Conservation (phyloP, 139 green algal genomes). For the Chlamydomonas sphaeroides region DNA sequence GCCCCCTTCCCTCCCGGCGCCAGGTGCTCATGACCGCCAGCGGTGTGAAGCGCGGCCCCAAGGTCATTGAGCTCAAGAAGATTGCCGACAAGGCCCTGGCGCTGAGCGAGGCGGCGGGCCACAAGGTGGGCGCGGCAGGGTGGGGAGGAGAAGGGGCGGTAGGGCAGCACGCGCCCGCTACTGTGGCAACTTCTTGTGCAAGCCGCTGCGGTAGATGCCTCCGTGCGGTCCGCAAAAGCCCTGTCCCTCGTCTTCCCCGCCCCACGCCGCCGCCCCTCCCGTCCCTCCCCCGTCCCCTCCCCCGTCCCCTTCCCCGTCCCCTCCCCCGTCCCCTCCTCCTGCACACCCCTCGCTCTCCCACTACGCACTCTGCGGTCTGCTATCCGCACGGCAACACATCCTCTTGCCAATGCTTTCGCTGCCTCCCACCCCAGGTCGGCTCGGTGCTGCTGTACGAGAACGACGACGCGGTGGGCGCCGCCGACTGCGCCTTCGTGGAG, state of each 20-base stretch:
- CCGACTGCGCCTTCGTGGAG: conserved; percentile 44
- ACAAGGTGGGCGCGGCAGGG: conserved; percentile 13
- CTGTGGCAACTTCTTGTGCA: no score
- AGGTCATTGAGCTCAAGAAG: conserved; percentile 78
- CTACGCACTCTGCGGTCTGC: no score
- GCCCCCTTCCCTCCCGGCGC: no score
- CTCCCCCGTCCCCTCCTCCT: no score
- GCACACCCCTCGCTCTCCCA: background rate
- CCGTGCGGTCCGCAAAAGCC: no score
- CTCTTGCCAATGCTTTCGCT: no score
- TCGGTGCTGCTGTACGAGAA: conserved; percentile 87
- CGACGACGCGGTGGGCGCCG: conserved; percentile 59
- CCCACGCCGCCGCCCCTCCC: no score
- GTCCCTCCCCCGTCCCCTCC: no score
- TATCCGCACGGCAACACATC: no score
- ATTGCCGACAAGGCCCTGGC: conserved; percentile 66
- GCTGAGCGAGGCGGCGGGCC: conserved; percentile 13
- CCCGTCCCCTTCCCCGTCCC: no score
- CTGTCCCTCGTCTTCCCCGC: no score
- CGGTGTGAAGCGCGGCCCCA: conserved; percentile 77
- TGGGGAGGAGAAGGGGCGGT: background rate
- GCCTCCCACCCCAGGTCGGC: conserved; percentile 41
- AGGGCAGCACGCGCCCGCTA: background rate
- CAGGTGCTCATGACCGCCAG: conserved; percentile 78
- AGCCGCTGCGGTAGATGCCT: no score